phyloP scores from a whole-genome alignment of 176 grass and related monocot genomes.

The Microstegium vimineum region DNA sequence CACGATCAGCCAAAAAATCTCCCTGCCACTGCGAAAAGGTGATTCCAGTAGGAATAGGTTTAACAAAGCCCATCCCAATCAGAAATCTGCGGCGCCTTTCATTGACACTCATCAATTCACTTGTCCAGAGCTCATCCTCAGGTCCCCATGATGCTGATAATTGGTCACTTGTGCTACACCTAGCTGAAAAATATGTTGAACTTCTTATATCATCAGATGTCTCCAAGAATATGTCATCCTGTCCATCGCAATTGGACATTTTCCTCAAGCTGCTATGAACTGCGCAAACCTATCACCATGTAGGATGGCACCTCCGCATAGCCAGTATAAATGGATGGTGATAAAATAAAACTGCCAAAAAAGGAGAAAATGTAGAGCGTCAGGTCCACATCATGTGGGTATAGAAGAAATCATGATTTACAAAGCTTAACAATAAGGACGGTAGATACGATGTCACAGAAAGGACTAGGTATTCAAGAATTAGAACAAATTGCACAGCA shows the following conservation, averaged over 20 bases:
- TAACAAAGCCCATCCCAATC: conserved; percentile 46
- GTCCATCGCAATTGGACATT: conserved; percentile 47
- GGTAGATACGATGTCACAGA: not conserved
- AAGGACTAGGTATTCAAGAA: not conserved
- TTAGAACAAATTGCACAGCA: not conserved
- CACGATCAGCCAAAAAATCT: not conserved
- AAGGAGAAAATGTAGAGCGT: not conserved
- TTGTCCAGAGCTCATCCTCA: conserved; percentile 44
- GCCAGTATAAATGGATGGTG: not conserved
- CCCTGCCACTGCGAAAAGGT: not conserved
- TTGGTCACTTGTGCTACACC: conserved; percentile 17
- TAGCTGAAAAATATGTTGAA: conserved; percentile 23
- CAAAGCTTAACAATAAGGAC: not conserved
- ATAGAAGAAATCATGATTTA: not conserved
- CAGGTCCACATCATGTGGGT: not conserved
- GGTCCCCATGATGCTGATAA: not conserved
- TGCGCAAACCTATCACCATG: not conserved
- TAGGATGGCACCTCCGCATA: not conserved
- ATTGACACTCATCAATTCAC: conserved; percentile 40
- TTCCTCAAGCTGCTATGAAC: conserved; percentile 2
- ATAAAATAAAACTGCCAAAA: not conserved
- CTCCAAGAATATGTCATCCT: conserved; percentile 49
- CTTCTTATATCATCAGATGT: conserved; percentile 33
- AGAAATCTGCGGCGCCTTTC: conserved; percentile 64
- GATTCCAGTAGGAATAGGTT: conserved; percentile 13